Conservation (phyloP, 768 basidiomycete species). For the Neoboletus magnificus region DNA sequence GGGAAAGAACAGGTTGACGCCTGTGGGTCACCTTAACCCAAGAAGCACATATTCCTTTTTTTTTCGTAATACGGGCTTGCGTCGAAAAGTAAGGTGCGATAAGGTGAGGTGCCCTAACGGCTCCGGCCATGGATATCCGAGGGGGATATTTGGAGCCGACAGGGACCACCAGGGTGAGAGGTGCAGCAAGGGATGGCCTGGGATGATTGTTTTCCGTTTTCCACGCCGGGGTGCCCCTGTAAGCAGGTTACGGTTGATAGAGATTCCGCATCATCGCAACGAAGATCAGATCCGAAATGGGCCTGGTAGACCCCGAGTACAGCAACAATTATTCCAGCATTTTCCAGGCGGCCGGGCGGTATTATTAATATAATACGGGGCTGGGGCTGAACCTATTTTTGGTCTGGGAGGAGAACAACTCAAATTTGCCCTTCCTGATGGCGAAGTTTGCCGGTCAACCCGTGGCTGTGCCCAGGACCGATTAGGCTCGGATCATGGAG, state of each 20-base stretch:
- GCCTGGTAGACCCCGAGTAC: constrained; percentile 19
- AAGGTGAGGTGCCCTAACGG: not conserved
- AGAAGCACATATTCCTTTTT: constrained; percentile 1
- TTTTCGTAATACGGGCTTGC: constrained; percentile 1
- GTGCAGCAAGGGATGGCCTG: constrained; percentile 14
- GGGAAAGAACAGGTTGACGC: not conserved
- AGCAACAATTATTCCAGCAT: not conserved
- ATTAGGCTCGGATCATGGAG: constrained; percentile 6
- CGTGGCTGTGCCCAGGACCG: constrained; percentile 20
- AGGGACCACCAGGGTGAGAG: constrained; percentile 16
- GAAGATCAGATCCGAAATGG: constrained; percentile 23
- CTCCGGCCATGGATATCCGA: constrained; percentile 17
- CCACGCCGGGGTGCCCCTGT: constrained; percentile 33
- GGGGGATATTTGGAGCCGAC: constrained; percentile 2
- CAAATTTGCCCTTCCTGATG: not conserved
- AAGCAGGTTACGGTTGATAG: constrained; percentile 10
- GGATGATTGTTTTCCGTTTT: constrained; percentile 17
- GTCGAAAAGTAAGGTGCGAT: not conserved
- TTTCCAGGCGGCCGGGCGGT: constrained; percentile 3
- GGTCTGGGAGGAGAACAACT: not conserved
- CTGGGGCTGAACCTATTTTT: constrained; percentile 1
- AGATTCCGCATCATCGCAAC: constrained; percentile 24
- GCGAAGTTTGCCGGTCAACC: not conserved
- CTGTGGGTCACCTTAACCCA: not conserved
- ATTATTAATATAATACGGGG: not conserved